Percentiles rank a stretch among this genome's conserved stretches.
phyloP scores from a whole-genome alignment of 331 rosid genomes.

The Pyracantha coccinea region DNA sequence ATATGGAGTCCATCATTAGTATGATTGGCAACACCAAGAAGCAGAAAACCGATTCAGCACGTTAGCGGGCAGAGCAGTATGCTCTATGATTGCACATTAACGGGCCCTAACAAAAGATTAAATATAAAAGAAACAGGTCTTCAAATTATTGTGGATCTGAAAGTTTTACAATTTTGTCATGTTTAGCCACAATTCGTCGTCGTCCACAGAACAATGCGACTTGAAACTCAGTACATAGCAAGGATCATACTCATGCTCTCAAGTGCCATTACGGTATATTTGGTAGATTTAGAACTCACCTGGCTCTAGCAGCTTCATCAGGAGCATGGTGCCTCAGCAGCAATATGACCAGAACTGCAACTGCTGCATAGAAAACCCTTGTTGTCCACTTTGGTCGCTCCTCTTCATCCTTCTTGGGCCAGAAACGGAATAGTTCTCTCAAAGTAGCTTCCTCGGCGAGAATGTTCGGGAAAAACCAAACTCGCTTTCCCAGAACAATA shows the following conservation, averaged over 20 bases:
- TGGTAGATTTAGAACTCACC: slow-evolving; percentile 36
- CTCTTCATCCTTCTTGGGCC: slow-evolving; percentile 95
- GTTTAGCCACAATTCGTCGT: background rate
- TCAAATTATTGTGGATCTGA: background rate
- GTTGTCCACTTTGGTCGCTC: slow-evolving; percentile 95
- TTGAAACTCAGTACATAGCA: background rate
- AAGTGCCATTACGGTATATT: background rate
- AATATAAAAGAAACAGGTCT: background rate
- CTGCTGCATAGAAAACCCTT: slow-evolving; percentile 73
- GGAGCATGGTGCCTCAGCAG: slow-evolving; percentile 98
- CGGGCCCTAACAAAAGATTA: background rate
- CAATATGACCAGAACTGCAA: slow-evolving; percentile 68
- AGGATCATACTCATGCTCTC: background rate
- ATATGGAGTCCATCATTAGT: background rate
- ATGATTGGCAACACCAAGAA: background rate
- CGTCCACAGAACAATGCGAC: background rate
- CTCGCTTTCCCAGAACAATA: slow-evolving; percentile 64
- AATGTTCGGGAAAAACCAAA: slow-evolving; percentile 95
- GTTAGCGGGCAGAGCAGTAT: background rate
- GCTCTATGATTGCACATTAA: background rate
- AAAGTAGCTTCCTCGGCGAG: slow-evolving; percentile 95
- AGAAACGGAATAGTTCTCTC: slow-evolving; percentile 88
- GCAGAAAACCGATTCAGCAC: slow-evolving; percentile 2
- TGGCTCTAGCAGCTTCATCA: slow-evolving; percentile 99
- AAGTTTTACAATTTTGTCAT: no score